These are phyloP conservation scores for Trypanosoma congolense DNA, from an alignment of 208 protist species.

Conservation along the genomic window DNA sequence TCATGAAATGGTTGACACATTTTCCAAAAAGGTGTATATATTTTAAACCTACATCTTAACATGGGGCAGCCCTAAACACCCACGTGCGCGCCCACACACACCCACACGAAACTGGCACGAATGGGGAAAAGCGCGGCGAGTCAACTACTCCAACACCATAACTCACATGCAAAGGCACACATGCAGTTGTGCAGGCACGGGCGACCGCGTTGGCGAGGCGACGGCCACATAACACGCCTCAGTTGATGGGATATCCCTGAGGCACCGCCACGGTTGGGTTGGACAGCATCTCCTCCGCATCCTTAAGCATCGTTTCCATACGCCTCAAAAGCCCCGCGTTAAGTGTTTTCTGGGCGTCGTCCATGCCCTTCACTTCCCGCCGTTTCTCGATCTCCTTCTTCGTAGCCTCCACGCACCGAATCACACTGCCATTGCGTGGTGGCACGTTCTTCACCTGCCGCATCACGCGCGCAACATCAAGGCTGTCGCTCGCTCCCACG, in stretches of 20 bases:
- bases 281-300: conserved; percentile 48
- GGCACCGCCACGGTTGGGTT: conserved; percentile 49
- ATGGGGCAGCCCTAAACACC: too few relatives aligned
- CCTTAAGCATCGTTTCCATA: conserved; percentile 69
- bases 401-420: conserved; percentile 61
- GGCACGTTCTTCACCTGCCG: conserved; percentile 73
- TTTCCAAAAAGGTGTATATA: too few relatives aligned
- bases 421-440: conserved; percentile 72
- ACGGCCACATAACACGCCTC: not conserved
- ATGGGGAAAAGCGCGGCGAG: too few relatives aligned
- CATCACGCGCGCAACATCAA: conserved; percentile 68
- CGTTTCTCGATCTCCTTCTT: conserved; percentile 62
- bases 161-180: too few relatives aligned
- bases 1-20: too few relatives aligned
- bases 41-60: too few relatives aligned
- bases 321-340: conserved; percentile 41
- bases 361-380: conserved; percentile 41
- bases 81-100: too few relatives aligned
- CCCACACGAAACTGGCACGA: too few relatives aligned
- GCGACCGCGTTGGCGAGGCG: too few relatives aligned
- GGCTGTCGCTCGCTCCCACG: conserved; percentile 24
- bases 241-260: conserved; percentile 50
- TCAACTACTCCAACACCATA: too few relatives aligned
- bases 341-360: conserved; percentile 41
- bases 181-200: too few relatives aligned